Evolutionary conservation across 306 rosid genomes (phyloP), one percentile per base, ranked within the genome.

Genomic region (Senna tora): DNA sequence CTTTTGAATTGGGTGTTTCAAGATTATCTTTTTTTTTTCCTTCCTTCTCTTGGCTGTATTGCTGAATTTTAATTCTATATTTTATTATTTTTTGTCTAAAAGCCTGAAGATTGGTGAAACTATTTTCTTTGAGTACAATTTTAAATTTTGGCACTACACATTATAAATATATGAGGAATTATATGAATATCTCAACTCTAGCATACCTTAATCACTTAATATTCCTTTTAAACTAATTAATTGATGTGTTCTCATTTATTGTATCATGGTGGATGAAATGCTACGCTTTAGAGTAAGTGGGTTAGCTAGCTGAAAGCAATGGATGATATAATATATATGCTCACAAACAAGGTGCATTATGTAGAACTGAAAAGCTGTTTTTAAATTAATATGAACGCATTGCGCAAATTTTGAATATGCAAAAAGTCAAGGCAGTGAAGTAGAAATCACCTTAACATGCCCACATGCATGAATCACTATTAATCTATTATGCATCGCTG

Each of bases 381-480:
- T 20, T 21, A 76, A 41, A 69, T 56, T 65, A 32, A 56, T 36
- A 65, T 42, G 28, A 32, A 12, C 32, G 51, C 68, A 79, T 66
- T 30, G 12, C 42, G 32, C 53, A 36, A 9, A 67, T 54, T 54
- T 75, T 55, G 36, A 77, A 69, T 79, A 67, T 71, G 28, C 68
- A 75, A 69, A 61, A 67, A 65, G 52, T 61, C 33, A 45, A 71
- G 67, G 67, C 33, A 60, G 84, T n/a, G n/a, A n/a, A n/a, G n/a
- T n/a, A n/a, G n/a, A n/a, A n/a, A n/a, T n/a, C n/a, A n/a, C n/a
- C n/a, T n/a, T n/a, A n/a, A 69, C 69, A 28, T 54, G 45, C 38
- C 73, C 85, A 51, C 78, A 49, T 75, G 73, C 78, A 49, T 75
- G 73, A 57, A 60, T 22, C 77, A 57, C 80, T 70, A 47, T n/a